Base-by-base conservation (phyloP, 805 yeast species). In the Kodamaea restingae region DNA sequence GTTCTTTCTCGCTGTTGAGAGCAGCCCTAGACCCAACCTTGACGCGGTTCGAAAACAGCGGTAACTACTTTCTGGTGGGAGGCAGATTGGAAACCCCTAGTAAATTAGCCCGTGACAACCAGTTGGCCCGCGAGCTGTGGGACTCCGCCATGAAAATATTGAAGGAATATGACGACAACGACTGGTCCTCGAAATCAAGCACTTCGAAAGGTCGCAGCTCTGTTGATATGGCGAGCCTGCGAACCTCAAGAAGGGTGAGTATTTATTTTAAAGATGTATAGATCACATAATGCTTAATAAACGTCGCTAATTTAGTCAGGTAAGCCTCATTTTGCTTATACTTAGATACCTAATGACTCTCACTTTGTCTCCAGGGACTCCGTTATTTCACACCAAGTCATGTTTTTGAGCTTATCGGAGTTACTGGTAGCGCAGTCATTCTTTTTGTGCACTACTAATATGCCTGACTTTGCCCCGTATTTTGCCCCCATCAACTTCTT, bases 21-120 rank as follows among this genome's bases (percentile, higher is more conserved):
- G 63, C 61, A 9, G 66, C 65, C 1, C 34, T 66, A 35, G 70
- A 66, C 41, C 45, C 51, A 1, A 21, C 42, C 1, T 40, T 66
- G 14, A 46, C 53, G 3, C 27, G 50, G 8, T 37, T 40, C 5
- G 44, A 49, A 14, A 55, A 58, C 33, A 55, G 50, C 24, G 73
- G 72, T 1, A 39, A 46, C 9, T 67, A 59, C 44, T 49, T 56
- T 10, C 48, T 48, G 5, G 54, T 63, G 1, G 71, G 71, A 1
- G 73, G 72, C 3, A 30, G 32, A 2, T 48, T 49, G 17, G 49
- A 46, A 3, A 36, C 18, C 3, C 55, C 68, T 8, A 51, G 53
- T 24, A 43, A 35, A 15, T 40, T 56, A 17, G 69, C 66, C 4
- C 41, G 38, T 17, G 55, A 55, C 39, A 38, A 44, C 26, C 46